phyloP scores from a whole-genome alignment of 352 stramenopile genomes.

The Pythium angustatum region DNA sequence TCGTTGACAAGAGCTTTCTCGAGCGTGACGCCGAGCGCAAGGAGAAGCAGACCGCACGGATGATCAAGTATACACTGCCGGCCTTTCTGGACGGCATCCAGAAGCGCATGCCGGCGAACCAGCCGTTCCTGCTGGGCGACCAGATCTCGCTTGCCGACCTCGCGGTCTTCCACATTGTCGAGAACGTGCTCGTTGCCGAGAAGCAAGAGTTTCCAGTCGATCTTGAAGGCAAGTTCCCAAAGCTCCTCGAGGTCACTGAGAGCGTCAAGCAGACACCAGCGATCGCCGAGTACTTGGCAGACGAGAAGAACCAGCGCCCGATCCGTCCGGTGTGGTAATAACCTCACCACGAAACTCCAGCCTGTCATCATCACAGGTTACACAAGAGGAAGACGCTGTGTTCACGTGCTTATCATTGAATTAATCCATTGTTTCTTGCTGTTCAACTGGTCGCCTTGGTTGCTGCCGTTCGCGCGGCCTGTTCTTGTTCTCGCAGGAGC shows the following conservation, averaged over 20 bases:
- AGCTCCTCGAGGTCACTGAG: constrained; percentile 23
- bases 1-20: constrained; percentile 32
- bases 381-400: neutral
- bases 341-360: neutral
- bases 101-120: constrained; percentile 17
- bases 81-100: constrained; percentile 31
- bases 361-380: neutral
- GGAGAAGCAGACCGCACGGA: constrained; percentile 28
- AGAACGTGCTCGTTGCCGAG: constrained; percentile 36
- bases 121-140: constrained; percentile 38
- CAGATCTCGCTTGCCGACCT: constrained; percentile 41
- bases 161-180: constrained; percentile 39
- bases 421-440: too few species aligned
- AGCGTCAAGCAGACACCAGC: constrained; percentile 20
- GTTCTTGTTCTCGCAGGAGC: constrained; percentile 25
- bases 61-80: constrained; percentile 38
- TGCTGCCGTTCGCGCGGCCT: constrained; percentile 4
- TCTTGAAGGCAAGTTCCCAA: constrained; percentile 30
- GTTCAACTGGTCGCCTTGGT: constrained; percentile 11
- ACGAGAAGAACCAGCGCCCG: constrained; percentile 23
- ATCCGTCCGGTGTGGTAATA: constrained; percentile 18
- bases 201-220: constrained; percentile 34
- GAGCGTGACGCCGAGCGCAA: constrained; percentile 33
- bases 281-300: constrained; percentile 29
- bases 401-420: neutral